These are phyloP conservation scores for Pseudocercospora musae DNA, from an alignment of 2,329 filamentous ascomycete species.

Conservation along the genomic window DNA sequence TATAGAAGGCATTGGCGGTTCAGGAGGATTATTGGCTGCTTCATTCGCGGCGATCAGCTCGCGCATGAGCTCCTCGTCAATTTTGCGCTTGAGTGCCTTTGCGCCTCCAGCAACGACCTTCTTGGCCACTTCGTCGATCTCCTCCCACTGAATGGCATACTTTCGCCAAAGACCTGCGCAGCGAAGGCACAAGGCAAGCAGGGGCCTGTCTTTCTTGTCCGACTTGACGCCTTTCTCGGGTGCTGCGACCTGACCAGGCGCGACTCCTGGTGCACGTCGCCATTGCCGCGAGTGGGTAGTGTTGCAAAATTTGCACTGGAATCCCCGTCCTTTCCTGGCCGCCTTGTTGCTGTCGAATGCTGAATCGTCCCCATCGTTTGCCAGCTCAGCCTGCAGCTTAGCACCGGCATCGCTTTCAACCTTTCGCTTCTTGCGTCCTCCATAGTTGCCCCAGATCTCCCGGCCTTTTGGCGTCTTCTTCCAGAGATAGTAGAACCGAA, in stretches of 20 bases:
- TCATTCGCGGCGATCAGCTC: constrained; percentile 67
- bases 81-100: constrained; percentile 79
- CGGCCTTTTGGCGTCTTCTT: constrained; percentile 86
- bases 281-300: constrained; percentile 80
- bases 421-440: constrained; percentile 83
- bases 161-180: constrained; percentile 93
- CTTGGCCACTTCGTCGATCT: constrained; percentile 84
- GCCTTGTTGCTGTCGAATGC: constrained; percentile 92
- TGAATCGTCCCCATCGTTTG: constrained; percentile 88
- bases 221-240: constrained; percentile 62
- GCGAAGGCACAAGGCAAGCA: constrained; percentile 81
- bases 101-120: constrained; percentile 81
- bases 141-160: constrained; percentile 94
- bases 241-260: constrained; percentile 66
- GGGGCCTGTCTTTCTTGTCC: constrained; percentile 71
- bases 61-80: constrained; percentile 88
- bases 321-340: constrained; percentile 70
- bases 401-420: constrained; percentile 57
- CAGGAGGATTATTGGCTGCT: constrained; percentile 26
- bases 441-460: constrained; percentile 85
- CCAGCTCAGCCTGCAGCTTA: constrained; percentile 87
- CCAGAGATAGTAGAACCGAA: constrained; percentile 96
- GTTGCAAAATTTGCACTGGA: constrained; percentile 90
- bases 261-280: constrained; percentile 79
- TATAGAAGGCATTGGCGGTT: constrained; percentile 21